These are phyloP conservation scores for Punctularia strigosozonata DNA, from an alignment of 768 basidiomycete species.

Conservation along the genomic window DNA sequence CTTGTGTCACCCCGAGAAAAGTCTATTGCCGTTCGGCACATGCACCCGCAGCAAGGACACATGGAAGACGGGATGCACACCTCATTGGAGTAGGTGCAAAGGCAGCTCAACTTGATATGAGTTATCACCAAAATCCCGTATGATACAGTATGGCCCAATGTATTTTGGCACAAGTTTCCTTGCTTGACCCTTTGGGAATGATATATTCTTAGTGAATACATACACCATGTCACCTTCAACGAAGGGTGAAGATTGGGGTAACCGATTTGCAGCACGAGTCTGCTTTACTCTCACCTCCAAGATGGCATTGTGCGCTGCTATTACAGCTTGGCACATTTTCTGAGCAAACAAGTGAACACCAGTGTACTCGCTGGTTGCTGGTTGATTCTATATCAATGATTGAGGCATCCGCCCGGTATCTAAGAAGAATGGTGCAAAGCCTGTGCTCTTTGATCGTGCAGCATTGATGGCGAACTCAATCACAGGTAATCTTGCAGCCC, in stretches of 20 bases:
- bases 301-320: slow-evolving; percentile 20
- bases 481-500: slow-evolving; percentile 17
- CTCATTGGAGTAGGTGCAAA: no score
- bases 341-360: slow-evolving; percentile 18
- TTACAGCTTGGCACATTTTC: slow-evolving; percentile 14
- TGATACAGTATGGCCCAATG: slow-evolving; percentile 16
- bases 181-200: slow-evolving; percentile 7
- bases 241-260: slow-evolving; percentile 4
- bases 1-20: no score
- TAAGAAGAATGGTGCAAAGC: slow-evolving; percentile 24
- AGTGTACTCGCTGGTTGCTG: slow-evolving; percentile 9
- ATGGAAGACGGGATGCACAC: no score
- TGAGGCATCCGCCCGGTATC: slow-evolving; percentile 20
- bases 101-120: slow-evolving; percentile 12
- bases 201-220: slow-evolving; percentile 9
- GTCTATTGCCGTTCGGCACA: no score
- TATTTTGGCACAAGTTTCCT: slow-evolving; percentile 16
- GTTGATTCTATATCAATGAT: slow-evolving; percentile 17
- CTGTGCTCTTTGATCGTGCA: slow-evolving; percentile 20
- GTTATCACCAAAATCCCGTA: slow-evolving; percentile 7
- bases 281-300: slow-evolving; percentile 21
- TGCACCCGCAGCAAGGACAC: no score
- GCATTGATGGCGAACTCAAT: slow-evolving; percentile 27
- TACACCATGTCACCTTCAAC: slow-evolving; percentile 17
- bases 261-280: slow-evolving; percentile 15